Percentiles rank a stretch among this genome's conserved stretches.
phyloP scores from a whole-genome alignment of 176 grass and related monocot species.

The Phoenix roebelenii region DNA sequence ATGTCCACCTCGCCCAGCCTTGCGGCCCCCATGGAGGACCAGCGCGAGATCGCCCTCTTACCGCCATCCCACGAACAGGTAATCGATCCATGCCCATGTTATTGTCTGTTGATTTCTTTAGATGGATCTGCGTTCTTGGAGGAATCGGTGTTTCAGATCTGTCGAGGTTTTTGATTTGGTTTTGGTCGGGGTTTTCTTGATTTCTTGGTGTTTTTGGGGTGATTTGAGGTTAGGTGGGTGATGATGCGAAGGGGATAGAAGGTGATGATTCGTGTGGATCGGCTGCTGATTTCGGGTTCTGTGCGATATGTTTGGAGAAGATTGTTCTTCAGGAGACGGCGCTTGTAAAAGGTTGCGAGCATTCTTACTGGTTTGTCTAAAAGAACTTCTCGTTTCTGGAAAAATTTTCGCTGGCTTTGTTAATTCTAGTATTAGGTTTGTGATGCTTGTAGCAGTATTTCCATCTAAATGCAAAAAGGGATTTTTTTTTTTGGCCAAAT shows the following conservation, averaged over 20 bases:
- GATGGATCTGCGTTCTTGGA: too few relatives aligned
- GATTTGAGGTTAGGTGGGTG: neutral
- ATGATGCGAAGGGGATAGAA: slow-evolving; percentile 11
- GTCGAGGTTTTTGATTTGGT: neutral
- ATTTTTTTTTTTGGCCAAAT: too few relatives aligned
- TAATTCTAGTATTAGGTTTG: too few relatives aligned
- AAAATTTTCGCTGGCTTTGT: neutral
- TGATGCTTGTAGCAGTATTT: too few relatives aligned
- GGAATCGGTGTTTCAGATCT: too few relatives aligned
- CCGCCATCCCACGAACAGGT: neutral
- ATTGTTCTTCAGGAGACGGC: slow-evolving; percentile 77
- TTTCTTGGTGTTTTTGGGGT: neutral
- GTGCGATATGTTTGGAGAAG: slow-evolving; percentile 82
- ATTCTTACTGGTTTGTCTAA: slow-evolving; percentile 75
- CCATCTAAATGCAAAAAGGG: too few relatives aligned
- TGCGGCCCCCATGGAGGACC: neutral
- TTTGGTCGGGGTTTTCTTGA: neutral
- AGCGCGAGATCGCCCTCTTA: neutral
- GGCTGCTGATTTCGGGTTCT: slow-evolving; percentile 51
- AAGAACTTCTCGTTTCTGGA: too few relatives aligned
- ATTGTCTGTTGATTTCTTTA: too few relatives aligned
- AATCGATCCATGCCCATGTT: neutral
- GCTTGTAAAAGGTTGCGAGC: slow-evolving; percentile 94
- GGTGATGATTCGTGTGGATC: neutral
- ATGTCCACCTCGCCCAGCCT: neutral